Base-by-base conservation (phyloP, 176 grass and related monocot genomes). In the Themeda triandra region DNA sequence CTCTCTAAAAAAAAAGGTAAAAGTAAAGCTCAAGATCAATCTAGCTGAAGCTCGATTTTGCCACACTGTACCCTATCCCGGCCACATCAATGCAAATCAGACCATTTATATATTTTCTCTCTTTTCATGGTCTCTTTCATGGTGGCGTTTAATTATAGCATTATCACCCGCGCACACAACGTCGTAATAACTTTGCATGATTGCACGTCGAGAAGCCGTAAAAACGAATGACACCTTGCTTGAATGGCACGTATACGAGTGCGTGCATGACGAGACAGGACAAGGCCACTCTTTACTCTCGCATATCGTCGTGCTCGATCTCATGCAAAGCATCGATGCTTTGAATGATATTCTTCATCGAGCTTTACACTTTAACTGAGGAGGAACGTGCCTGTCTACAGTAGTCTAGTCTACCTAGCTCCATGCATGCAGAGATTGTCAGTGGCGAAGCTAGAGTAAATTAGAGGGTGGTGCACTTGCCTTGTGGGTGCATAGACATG, bases 191-290 rank as follows among this genome's bases (percentile, higher is more conserved):
- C 69, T 73, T 87, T 67, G 14, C 49, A 87, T 81, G n/a, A 87
- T 81, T 87, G n/a, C n/a, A 81, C 70, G 69, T 59, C 35, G 24
- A 27, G 25, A 29, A 63, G 60, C 60, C 24, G 59, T 45, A 80
- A 81, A 53, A 32, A 75, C 36, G 35, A 58, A 74, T 27, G 25
- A 66, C 77, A 67, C 78, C 18, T 86, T 80, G 77, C 85, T 87
- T 87, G 12, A 44, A 81, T 81, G n/a, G n/a, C n/a, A 87, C 64
- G 78, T 75, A 33, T 81, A 45, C 67, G 25, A 10, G 17, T 23
- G 10, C 23, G 15, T 71, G 69, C 42, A 7, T 73, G 71, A 73
- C 41, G 8, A 46, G 39, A 49, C 60, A 63, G 66, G 14, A 17
- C 48, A 19, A 53, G 69, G 5, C 49, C 45, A 15, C 44, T 37